Conservation (phyloP, 2,329 filamentous ascomycete species). For the Endothia cerciana region DNA sequence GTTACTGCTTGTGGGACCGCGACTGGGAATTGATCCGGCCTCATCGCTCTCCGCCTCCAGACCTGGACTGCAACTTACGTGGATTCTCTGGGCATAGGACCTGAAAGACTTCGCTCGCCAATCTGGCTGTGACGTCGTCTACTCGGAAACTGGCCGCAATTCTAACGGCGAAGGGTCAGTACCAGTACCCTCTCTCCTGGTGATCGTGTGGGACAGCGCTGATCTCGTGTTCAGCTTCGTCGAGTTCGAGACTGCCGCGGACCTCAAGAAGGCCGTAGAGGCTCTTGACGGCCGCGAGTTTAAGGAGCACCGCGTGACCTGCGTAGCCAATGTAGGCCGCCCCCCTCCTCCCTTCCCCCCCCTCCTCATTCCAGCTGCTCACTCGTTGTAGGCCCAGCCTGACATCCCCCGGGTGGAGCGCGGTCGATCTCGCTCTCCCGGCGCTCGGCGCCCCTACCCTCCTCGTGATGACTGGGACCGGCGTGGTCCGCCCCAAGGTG, state of each 20-base stretch:
- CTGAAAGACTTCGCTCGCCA: conserved; percentile 99
- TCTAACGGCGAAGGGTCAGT: conserved; percentile 89
- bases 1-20: conserved; percentile 24
- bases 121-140: conserved; percentile 96
- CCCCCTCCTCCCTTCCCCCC: conserved; percentile 30
- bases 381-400: conserved; percentile 68
- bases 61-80: conserved; percentile 76
- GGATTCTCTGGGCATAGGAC: conserved; percentile 82
- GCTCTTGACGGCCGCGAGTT: conserved; percentile 94
- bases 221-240: conserved; percentile 70
- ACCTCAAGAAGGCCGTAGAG: conserved; percentile 88
- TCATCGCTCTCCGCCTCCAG: conserved; percentile 23
- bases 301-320: conserved; percentile 85
- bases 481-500: conserved; percentile 74
- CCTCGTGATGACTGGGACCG: conserved; percentile 83
- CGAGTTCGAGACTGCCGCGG: conserved; percentile 91
- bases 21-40: conserved; percentile 25
- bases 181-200: not conserved
- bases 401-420: conserved; percentile 74
- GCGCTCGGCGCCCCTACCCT: conserved; percentile 66
- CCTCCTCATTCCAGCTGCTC: conserved; percentile 27
- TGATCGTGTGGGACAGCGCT: conserved; percentile 11
- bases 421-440: conserved; percentile 79
- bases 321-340: conserved; percentile 78
- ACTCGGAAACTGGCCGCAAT: conserved; percentile 93